Base-by-base conservation (phyloP, 2,329 filamentous ascomycete genomes). In the Fusarium torulosum region DNA sequence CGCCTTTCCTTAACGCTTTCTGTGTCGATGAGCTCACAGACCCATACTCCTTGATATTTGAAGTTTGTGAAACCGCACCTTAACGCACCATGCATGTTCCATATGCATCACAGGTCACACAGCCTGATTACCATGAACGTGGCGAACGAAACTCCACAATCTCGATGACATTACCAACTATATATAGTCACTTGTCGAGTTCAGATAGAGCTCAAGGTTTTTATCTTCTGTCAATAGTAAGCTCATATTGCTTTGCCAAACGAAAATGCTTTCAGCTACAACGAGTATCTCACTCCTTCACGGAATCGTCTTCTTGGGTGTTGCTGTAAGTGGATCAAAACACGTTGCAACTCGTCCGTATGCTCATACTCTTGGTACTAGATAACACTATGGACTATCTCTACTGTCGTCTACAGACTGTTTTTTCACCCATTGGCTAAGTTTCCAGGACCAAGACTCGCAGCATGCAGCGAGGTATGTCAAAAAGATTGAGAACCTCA, bases 391-490 rank as follows among this genome's bases (percentile, higher is more conserved):
- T 61, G 56, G 59, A 42, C 23, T 7, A n/a, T 43, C 8, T 20
- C 27, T 9, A 6, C 17, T 2, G 7, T 61, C 6, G 19, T 47
- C 5, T 73, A 72, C 37, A 53, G 59, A 14, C 3, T 70, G 1
- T 55, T 45, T 5, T 69, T 71, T 4, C 70, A 73, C 41, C 68
- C 70, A 23, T 40, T 73, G 2, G 59, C 71, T 3, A 65, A 59
- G 15, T 72, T 60, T 10, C 71, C 71, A 7, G 70, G 71, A 7
- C 71, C 71, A 4, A 61, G 50, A 23, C 31, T 72, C 13, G 68
- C 70, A 29, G 58, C 63, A 33, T 59, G 68, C 27, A 67, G 55
- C 7, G 53, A 73, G 29, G 60, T 69, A 49, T n/a, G 23, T 4
- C 15, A 4, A 35, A 10, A 9, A 8, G 29, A 33, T 15, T 1